These are phyloP conservation scores for Quercus parvula DNA, from an alignment of 306 rosid species.

Conservation along the genomic window DNA sequence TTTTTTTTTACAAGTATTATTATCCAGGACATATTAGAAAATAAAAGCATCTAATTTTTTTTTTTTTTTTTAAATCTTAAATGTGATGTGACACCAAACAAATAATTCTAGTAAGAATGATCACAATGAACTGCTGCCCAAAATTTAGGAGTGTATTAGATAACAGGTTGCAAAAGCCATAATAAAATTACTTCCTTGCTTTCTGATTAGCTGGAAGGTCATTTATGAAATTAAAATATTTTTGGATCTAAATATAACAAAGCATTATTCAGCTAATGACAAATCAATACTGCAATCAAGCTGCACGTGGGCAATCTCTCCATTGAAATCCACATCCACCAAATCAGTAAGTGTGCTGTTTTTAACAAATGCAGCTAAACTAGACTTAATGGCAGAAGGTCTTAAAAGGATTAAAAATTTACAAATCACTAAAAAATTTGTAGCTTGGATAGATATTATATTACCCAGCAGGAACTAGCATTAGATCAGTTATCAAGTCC, in stretches of 20 bases:
- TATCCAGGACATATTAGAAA: neutral
- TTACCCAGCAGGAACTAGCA: slow-evolving; percentile 90
- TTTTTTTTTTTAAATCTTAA: no score
- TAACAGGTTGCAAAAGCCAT: no score
- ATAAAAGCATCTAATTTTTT: neutral
- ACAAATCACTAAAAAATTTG: slow-evolving; percentile 11
- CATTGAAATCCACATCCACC: neutral
- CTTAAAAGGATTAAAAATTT: neutral
- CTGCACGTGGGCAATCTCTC: slow-evolving; percentile 10
- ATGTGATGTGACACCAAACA: neutral
- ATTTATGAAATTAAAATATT: no score
- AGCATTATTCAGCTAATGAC: neutral
- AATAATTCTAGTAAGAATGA: neutral
- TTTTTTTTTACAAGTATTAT: no score
- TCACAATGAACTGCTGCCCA: neutral
- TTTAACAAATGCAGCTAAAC: neutral
- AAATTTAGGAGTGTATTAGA: neutral
- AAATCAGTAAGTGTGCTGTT: neutral
- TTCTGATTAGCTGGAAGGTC: neutral
- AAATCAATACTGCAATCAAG: neutral
- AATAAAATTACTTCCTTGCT: neutral
- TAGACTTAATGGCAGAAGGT: neutral
- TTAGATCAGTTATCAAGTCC: slow-evolving; percentile 84
- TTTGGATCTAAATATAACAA: neutral
- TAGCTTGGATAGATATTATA: slow-evolving; percentile 20